Base-by-base conservation (phyloP, 1,284 basidiomycete species). In the Pseudozyma sp. region DNA sequence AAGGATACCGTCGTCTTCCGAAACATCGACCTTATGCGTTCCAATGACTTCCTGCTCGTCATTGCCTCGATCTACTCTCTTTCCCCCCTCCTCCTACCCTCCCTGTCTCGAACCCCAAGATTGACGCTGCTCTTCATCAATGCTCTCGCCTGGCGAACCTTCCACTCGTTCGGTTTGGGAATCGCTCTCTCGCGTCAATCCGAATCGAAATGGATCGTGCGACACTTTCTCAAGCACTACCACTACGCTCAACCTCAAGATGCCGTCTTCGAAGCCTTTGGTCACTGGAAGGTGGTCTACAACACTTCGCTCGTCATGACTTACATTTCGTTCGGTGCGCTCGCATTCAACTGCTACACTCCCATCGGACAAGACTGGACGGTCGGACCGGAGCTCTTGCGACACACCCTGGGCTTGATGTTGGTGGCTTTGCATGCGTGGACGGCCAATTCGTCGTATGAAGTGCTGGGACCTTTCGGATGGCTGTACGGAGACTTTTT, bases 241-340 rank as follows among this genome's bases (percentile, higher is more conserved):
- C 94, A 71, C 54, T 81, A 77, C 61, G 54, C 63, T 9, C 57
- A 75, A 29, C 58, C 72, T 7, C 57, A 64, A 2, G 81, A 82
- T 33, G 81, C 81, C 24, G 89, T 95, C 11, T 88, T 90, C 50
- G 96, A 98, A 83, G 93, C 95, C 0, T 99, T 98, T 81, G 87
- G 88, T 35, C 96, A 96, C 84, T 99, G 95, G 94, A 98, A 98
- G 85, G 88, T 88, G 7, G 88, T 93, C 39, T 98, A 96, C 85
- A 98, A 98, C 85, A 86, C 94, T 83, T 94, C 92, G 82, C 88
- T 96, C 86, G 91, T 91, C 82, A 97, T 98, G 94, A 95, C 92
- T 8, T 97, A 97, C 85, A 42, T 71, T 19, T 78, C 77, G n/a
- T 83, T 79, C 43, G 55, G 55, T 11, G 68, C 68, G 7, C 74